Base-by-base conservation (phyloP, 2,329 filamentous ascomycete genomes). In the Madurella fahalii region DNA sequence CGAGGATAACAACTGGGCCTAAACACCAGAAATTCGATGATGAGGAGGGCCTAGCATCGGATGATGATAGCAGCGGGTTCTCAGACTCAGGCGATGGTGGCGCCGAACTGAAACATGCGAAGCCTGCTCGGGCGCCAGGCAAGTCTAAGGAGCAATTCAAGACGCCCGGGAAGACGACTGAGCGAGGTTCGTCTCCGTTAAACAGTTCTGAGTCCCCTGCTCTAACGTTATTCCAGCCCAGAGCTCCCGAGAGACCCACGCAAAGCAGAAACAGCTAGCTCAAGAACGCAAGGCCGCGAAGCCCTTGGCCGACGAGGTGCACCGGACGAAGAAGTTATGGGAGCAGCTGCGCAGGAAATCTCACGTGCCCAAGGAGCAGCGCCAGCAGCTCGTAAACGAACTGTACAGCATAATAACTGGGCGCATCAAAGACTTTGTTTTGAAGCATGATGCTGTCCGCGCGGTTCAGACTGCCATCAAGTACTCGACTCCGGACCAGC, bases 381-480 rank as follows among this genome's bases (percentile, higher is more conserved):
- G 94, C 59, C 87, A 93, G 71, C 81, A 87, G 69, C 81, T 99
- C 40, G 88, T 97, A 46, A 82, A 86, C 57, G 93, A 99, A 75
- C 81, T 99, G 25, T 97, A 95, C 71, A 80, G 81, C 54, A 95
- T 99, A 67, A 89, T 96, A 65, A 94, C 89, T 20, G 93, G 92
- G 50, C 84, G 89, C 54, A 88, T 97, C 65, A 90, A 90, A 72
- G 94, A 97, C 59, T 96, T 97, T 63, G 93, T 96, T 17, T 89
- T 99, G 75, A 99, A 99, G 81, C 94, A 99, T 71, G 94, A 99
- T 69, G 90, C 91, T 37, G 93, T 96, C n/a, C 84, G 94, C 63
- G 91, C 96, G 41, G 88, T 99, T 25, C 94, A 99, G 75, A 96
- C 92, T 12, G 94, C 93, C 39, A 83, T 99, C 73, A 99, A 99